Percentiles rank a stretch among this genome's conserved stretches.
phyloP scores from a whole-genome alignment of 2,329 filamentous ascomycete species.

The Fusarium sp. region DNA sequence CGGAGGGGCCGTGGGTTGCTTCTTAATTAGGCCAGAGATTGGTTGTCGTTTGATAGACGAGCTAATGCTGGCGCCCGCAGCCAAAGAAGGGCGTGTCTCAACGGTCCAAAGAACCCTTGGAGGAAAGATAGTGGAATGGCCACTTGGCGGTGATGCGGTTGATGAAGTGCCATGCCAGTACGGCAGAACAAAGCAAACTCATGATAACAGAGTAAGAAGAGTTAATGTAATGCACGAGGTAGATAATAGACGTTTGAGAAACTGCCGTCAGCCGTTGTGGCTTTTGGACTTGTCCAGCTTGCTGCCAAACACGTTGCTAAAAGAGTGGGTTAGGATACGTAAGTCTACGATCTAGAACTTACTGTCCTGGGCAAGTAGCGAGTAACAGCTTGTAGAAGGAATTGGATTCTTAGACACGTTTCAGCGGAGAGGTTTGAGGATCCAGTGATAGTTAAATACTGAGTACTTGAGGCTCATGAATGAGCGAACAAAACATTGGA shows the following conservation, averaged over 20 bases:
- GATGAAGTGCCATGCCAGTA: background rate
- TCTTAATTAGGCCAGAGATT: slow-evolving; percentile 23
- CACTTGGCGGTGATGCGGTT: background rate
- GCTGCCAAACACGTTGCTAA: slow-evolving; percentile 31
- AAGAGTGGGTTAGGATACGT: slow-evolving; percentile 29
- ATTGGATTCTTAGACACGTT: background rate
- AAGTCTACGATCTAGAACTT: slow-evolving; percentile 18
- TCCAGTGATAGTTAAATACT: background rate
- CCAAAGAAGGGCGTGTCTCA: slow-evolving; percentile 20
- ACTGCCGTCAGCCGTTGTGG: slow-evolving; percentile 36
- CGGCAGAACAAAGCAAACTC: too few species aligned
- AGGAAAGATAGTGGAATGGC: slow-evolving; percentile 3
- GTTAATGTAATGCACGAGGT: background rate
- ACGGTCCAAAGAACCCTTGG: slow-evolving; percentile 7
- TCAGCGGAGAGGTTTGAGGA: background rate
- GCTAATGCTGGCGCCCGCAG: slow-evolving; percentile 32
- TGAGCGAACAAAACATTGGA: slow-evolving; percentile 5
- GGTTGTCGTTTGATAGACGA: slow-evolving; percentile 22
- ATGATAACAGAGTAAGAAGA: too few species aligned
- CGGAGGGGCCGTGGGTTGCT: slow-evolving; percentile 12
- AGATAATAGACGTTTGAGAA: slow-evolving; percentile 20
- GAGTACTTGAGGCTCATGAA: background rate
- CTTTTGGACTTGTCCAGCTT: slow-evolving; percentile 29
- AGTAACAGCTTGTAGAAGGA: slow-evolving; percentile 1
- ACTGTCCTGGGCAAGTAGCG: slow-evolving; percentile 9